A percentile compares a stretch with the other conserved stretches of the same genome.
These are phyloP conservation scores for Quercus aquifolioides DNA, from an alignment of 306 rosid genomes.

Conservation along the genomic window DNA sequence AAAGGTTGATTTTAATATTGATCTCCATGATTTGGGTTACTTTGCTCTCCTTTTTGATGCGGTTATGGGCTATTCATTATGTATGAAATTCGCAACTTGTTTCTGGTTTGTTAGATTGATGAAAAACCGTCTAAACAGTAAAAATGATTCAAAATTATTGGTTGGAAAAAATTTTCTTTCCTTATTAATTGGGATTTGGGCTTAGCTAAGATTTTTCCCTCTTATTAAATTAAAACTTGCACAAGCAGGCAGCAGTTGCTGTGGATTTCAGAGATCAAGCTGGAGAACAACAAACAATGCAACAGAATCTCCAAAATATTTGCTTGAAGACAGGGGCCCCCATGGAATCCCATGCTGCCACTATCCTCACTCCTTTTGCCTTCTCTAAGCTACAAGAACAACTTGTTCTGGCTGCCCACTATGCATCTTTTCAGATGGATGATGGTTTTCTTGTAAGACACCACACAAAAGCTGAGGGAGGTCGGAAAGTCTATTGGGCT, in stretches of 20 bases:
- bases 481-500: constrained; percentile 76
- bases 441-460: constrained; percentile 93
- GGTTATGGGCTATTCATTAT: not conserved
- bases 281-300: constrained; percentile 98
- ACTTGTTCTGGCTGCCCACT: constrained; percentile 96
- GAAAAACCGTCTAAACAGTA: not conserved
- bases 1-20: not conserved
- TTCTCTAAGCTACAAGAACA: constrained; percentile 95
- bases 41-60: not conserved
- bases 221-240: constrained; percentile 23
- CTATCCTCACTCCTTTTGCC: constrained; percentile 84
- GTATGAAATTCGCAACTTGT: not conserved
- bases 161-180: not conserved
- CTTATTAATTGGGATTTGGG: not conserved
- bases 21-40: not conserved
- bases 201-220: not conserved
- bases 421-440: constrained; percentile 83
- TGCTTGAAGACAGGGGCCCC: constrained; percentile 98
- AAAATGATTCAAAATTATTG: not conserved
- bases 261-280: constrained; percentile 97
- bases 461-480: constrained; percentile 90
- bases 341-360: constrained; percentile 94
- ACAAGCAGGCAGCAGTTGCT: constrained; percentile 80
- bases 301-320: constrained; percentile 95
- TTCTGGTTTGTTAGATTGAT: not conserved